These are phyloP conservation scores for Kurtzmaniella cleridarum DNA, from an alignment of 805 yeast genomes.

Conservation along the genomic window DNA sequence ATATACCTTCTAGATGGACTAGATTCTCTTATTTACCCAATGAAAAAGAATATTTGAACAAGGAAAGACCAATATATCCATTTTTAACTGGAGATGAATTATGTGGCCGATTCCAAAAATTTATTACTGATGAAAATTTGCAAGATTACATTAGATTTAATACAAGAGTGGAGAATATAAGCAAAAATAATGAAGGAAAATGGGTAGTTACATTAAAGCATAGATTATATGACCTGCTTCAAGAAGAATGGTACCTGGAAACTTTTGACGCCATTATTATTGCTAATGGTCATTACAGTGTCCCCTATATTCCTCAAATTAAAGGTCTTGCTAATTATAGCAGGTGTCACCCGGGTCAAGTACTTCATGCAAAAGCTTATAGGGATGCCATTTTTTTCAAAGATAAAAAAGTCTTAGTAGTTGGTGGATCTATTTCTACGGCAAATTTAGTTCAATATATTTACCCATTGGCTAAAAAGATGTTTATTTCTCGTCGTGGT, in stretches of 20 bases:
- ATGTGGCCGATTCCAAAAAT: conserved; percentile 18
- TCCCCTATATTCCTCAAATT: conserved; percentile 55
- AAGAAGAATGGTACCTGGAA: conserved; percentile 40
- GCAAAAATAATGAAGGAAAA: conserved; percentile 23
- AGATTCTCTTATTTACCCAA: conserved; percentile 30
- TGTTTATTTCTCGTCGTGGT: conserved; percentile 23
- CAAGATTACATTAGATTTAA: conserved; percentile 28
- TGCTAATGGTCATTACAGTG: conserved; percentile 60
- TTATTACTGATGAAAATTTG: conserved; percentile 23
- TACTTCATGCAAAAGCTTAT: conserved; percentile 56
- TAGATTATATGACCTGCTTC: conserved; percentile 5
- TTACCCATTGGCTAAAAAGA: conserved; percentile 19
- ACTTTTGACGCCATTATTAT: conserved; percentile 57
- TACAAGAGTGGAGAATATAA: conserved; percentile 35
- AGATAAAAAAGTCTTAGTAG: conserved; percentile 35
- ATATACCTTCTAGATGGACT: conserved; percentile 33
- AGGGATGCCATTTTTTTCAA: conserved; percentile 41
- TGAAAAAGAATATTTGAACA: conserved; percentile 15
- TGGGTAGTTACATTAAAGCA: conserved; percentile 31
- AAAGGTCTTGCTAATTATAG: conserved; percentile 49
- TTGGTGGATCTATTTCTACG: conserved; percentile 41
- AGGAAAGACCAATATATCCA: conserved; percentile 26
- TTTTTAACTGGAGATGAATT: conserved; percentile 34
- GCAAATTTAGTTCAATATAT: conserved; percentile 41
- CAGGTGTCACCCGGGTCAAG: conserved; percentile 36